These are phyloP conservation scores for Penium margaritaceum DNA, from an alignment of 139 green algal genomes.

Conservation along the genomic window DNA sequence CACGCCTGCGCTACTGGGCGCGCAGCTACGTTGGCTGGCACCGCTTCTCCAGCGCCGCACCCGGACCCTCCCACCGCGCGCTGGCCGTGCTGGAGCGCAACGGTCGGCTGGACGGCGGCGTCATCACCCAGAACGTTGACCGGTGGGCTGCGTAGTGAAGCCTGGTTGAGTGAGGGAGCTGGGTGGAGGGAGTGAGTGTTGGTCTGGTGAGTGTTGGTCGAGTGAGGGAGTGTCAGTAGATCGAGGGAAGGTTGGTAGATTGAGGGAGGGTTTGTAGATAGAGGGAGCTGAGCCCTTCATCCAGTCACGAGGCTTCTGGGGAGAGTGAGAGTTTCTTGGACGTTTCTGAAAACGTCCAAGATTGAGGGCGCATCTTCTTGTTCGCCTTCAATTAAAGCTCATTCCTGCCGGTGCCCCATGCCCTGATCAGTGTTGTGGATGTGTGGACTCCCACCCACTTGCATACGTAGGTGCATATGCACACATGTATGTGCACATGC, in stretches of 20 bases:
- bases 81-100: slow-evolving; percentile 55
- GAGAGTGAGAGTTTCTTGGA: too few relatives aligned
- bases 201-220: not conserved
- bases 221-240: not conserved
- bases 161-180: not conserved
- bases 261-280: too few relatives aligned
- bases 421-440: too few relatives aligned
- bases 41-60: slow-evolving; percentile 57
- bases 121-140: slow-evolving; percentile 97
- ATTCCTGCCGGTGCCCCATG: too few relatives aligned
- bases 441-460: too few relatives aligned
- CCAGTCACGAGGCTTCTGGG: too few relatives aligned
- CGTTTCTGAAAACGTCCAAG: too few relatives aligned
- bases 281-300: too few relatives aligned
- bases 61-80: slow-evolving; percentile 65
- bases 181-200: not conserved
- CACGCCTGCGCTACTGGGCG: slow-evolving; percentile 72
- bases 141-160: slow-evolving; percentile 41
- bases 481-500: too few relatives aligned
- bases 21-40: slow-evolving; percentile 76
- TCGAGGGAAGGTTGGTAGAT: not conserved
- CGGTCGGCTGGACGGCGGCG: slow-evolving; percentile 51
- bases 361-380: too few relatives aligned
- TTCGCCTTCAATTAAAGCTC: too few relatives aligned
- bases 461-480: too few relatives aligned